Conservation (phyloP, 2,329 filamentous ascomycete genomes). For the Cytospora chrysosperma region DNA sequence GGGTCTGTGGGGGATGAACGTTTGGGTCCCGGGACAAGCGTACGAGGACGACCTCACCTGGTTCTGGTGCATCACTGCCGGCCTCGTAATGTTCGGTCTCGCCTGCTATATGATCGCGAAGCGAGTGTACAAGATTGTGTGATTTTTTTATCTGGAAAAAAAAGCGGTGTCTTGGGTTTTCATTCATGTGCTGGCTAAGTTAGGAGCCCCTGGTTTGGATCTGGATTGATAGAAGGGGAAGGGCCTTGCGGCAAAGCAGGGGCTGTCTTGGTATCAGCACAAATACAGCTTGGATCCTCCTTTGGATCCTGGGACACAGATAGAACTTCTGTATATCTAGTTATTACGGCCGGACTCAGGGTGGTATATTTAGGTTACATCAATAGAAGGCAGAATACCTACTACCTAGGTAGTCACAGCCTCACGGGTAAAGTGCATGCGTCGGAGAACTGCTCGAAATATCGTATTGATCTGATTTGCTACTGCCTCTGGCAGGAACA, state of each 20-base stretch:
- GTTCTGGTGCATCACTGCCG: constrained; percentile 74
- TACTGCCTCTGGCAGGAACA: neutral
- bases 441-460: neutral
- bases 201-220: neutral
- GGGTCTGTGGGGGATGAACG: constrained; percentile 98
- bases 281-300: neutral
- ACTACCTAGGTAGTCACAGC: no score
- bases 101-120: constrained; percentile 81
- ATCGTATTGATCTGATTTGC: neutral
- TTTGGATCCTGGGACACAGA: constrained; percentile 3
- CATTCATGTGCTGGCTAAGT: neutral
- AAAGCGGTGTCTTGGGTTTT: neutral
- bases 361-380: neutral
- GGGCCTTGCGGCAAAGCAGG: neutral
- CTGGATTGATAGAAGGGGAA: neutral
- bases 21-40: constrained; percentile 90
- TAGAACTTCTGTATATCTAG: neutral
- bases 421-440: neutral
- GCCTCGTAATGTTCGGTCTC: constrained; percentile 75
- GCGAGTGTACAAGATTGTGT: constrained; percentile 78
- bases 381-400: neutral
- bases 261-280: neutral
- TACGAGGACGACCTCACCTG: constrained; percentile 70
- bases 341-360: neutral
- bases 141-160: neutral